These are phyloP conservation scores for Bothriochloa decipiens DNA, from an alignment of 176 grass and related monocot species.

Conservation along the genomic window DNA sequence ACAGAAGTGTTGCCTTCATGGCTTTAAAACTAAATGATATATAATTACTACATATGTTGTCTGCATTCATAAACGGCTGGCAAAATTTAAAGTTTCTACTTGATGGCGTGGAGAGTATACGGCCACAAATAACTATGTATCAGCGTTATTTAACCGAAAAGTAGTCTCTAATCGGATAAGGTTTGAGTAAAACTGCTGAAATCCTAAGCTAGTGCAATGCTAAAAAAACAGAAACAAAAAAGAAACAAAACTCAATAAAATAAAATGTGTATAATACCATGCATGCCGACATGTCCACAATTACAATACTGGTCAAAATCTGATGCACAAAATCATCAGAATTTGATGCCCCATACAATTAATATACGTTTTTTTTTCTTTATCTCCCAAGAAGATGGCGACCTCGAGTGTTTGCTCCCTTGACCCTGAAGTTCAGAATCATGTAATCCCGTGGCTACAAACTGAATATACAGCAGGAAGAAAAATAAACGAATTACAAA, in stretches of 20 bases:
- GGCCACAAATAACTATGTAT: neutral
- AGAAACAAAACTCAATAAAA: neutral
- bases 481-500: neutral
- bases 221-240: neutral
- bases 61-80: neutral
- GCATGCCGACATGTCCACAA: slow-evolving; percentile 10
- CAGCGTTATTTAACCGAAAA: neutral
- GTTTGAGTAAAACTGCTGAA: neutral
- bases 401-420: slow-evolving; percentile 59
- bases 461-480: no score
- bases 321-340: slow-evolving; percentile 28
- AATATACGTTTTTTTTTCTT: neutral
- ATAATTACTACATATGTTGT: neutral
- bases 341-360: neutral
- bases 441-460: no score
- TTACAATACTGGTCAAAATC: slow-evolving; percentile 19
- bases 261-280: neutral
- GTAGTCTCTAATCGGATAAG: neutral
- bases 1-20: no score
- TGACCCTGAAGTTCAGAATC: slow-evolving; percentile 50
- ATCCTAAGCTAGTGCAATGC: neutral
- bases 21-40: no score
- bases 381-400: slow-evolving; percentile 75
- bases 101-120: neutral
- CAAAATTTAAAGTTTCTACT: neutral